Percentiles rank a stretch among this genome's conserved stretches.
These are phyloP conservation scores for Cucumis sativus DNA, from an alignment of 306 rosid species.

Conservation along the genomic window DNA sequence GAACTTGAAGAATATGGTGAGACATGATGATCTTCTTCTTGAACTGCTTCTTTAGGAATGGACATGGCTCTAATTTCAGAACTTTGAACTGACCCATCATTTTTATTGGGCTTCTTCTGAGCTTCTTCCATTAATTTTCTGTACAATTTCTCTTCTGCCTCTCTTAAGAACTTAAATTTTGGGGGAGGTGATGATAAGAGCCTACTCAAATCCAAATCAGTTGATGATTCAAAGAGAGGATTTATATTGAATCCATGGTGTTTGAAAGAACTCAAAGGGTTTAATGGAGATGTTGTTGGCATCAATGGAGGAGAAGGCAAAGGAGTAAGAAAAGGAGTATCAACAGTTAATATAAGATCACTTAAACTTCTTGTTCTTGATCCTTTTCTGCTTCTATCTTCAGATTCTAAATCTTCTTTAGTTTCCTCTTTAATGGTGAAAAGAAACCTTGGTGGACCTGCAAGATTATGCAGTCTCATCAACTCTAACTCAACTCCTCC, in stretches of 20 bases:
- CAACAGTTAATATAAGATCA: slow-evolving; percentile 41
- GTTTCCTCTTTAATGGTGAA: slow-evolving; percentile 87
- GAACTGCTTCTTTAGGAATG: background rate
- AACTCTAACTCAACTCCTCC: slow-evolving; percentile 51
- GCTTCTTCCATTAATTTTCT: slow-evolving; percentile 60
- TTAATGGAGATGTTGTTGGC: slow-evolving; percentile 24
- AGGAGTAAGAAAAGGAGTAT: slow-evolving; percentile 41
- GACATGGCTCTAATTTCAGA: slow-evolving; percentile 9
- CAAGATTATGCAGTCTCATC: slow-evolving; percentile 76
- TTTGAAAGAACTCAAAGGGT: slow-evolving; percentile 38
- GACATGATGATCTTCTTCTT: slow-evolving; percentile 5
- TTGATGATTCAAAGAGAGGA: slow-evolving; percentile 67
- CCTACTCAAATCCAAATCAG: slow-evolving; percentile 39
- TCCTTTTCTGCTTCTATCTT: slow-evolving; percentile 59
- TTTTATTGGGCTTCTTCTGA: slow-evolving; percentile 21
- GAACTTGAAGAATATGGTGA: slow-evolving; percentile 43
- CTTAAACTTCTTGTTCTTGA: slow-evolving; percentile 66
- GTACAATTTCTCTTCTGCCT: slow-evolving; percentile 75
- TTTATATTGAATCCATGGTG: slow-evolving; percentile 47
- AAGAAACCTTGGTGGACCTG: slow-evolving; percentile 83
- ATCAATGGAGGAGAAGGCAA: slow-evolving; percentile 46
- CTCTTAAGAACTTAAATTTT: slow-evolving; percentile 74
- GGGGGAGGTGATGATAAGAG: slow-evolving; percentile 82
- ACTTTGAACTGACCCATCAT: background rate
- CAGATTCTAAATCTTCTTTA: slow-evolving; percentile 78